Base-by-base conservation (phyloP, 2,329 filamentous ascomycete genomes). In the Exophiala lecanii-corni region DNA sequence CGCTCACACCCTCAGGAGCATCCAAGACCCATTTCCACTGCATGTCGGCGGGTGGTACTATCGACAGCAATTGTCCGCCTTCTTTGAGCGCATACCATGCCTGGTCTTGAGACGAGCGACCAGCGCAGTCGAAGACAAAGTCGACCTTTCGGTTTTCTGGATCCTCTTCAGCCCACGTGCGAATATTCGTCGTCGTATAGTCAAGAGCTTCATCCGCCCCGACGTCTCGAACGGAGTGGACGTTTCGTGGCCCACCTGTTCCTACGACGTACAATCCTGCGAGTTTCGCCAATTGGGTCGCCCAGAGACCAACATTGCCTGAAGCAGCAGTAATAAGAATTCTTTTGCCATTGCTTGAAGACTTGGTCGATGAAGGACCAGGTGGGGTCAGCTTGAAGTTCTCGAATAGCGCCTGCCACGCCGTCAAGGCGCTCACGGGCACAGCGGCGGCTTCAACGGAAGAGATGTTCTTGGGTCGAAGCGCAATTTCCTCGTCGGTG, bases 381-480 rank as follows among this genome's bases (percentile, higher is more conserved):
- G 41, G 37, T 43, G 38, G 51, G 13, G 44, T 35, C 16, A 63
- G n/a, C 17, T 61, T 59, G 2, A 55, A 57, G 42, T 66, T 57
- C n/a, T 62, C 59, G 35, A 72, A 72, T 2, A 73, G 51, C 5
- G 60, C 62, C 54, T 72, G 69, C 61, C 62, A 70, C 5, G 68
- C 69, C 41, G 64, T 71, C 49, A 67, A 36, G 5, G 65, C 63
- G 7, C 59, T 64, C 43, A 71, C 55, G 13, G 68, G 66, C 3
- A 70, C 54, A 3, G 62, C 58, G 1, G 66, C 66, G 4, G 63
- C 60, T 39, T 66, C 60, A 1, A 49, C 60, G 60, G 62, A 66
- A 18, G 50, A 59, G 5, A 71, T 25, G 9, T 51, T 58, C 41
- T 54, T 53, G 0, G 69, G 66, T 31, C 57, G 59, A 3, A 49